phyloP scores from a whole-genome alignment of 176 grass and related monocot species.

The Coix lacrymajobi region DNA sequence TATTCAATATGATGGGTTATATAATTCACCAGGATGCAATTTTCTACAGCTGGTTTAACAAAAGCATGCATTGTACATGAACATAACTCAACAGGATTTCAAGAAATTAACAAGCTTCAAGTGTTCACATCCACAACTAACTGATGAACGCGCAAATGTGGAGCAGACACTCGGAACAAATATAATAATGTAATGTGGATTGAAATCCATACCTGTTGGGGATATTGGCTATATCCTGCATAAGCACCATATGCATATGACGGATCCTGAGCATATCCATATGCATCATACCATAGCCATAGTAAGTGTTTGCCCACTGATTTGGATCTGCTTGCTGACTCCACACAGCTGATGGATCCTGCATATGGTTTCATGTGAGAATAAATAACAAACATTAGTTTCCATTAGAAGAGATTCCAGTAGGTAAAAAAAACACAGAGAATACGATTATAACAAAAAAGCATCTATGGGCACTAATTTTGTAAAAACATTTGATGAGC shows the following conservation, averaged over 20 bases:
- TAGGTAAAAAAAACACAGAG: constrained; percentile 9
- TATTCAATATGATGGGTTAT: background rate
- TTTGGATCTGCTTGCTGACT: constrained; percentile 91
- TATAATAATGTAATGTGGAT: background rate
- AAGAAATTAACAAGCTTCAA: constrained; percentile 1
- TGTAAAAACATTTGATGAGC: too few species aligned
- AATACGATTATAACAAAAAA: background rate
- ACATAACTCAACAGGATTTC: background rate
- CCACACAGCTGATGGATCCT: constrained; percentile 81
- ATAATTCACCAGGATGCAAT: background rate
- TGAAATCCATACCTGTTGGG: constrained; percentile 64
- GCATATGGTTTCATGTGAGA: constrained; percentile 25
- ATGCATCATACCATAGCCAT: constrained; percentile 96
- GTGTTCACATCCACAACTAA: constrained; percentile 9
- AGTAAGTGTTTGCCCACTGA: constrained; percentile 86
- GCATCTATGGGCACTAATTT: too few species aligned
- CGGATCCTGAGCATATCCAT: constrained; percentile 87
- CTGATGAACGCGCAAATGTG: background rate
- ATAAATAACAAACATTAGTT: constrained; percentile 9
- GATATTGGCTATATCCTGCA: constrained; percentile 85
- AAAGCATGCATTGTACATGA: background rate
- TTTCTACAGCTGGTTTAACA: constrained; percentile 3
- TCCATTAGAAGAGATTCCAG: background rate
- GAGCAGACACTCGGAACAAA: background rate
- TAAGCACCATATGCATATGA: constrained; percentile 91